Conservation (phyloP, 2,329 filamentous ascomycete species). For the Rhexocercosporidium sp. region DNA sequence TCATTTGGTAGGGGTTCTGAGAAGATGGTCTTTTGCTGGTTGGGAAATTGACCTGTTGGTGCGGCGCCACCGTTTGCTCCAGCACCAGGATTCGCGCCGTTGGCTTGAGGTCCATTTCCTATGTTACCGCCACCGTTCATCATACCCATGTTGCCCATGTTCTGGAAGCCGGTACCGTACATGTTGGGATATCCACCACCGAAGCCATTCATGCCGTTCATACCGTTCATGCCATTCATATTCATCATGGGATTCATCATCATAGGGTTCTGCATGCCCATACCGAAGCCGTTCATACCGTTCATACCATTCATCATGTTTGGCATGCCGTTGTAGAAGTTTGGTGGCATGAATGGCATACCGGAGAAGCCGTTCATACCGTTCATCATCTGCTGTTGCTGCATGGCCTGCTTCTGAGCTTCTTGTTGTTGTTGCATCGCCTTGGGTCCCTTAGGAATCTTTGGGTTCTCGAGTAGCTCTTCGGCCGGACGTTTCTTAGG, state of each 20-base stretch:
- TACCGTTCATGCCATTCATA: constrained; percentile 39
- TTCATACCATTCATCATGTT: constrained; percentile 24
- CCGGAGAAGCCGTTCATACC: constrained; percentile 43
- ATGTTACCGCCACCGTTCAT: constrained; percentile 18
- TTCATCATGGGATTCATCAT: constrained; percentile 38
- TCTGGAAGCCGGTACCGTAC: constrained; percentile 37
- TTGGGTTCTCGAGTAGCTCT: constrained; percentile 67
- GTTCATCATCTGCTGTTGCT: constrained; percentile 55
- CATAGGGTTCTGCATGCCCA: constrained; percentile 47
- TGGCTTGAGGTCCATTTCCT: constrained; percentile 2
- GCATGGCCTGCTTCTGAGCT: constrained; percentile 46
- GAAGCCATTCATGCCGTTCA: constrained; percentile 48
- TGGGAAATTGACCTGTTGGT: constrained; percentile 51
- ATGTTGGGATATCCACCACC: constrained; percentile 16
- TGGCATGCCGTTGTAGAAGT: constrained; percentile 43
- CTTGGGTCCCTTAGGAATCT: constrained; percentile 68
- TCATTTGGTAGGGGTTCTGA: constrained; percentile 61
- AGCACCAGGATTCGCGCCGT: not conserved
- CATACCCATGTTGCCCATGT: constrained; percentile 46
- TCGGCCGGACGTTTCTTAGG: constrained; percentile 85
- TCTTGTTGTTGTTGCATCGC: constrained; percentile 62
- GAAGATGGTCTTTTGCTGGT: constrained; percentile 57
- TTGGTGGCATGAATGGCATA: constrained; percentile 43
- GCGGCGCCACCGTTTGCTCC: constrained; percentile 36
- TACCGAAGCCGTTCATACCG: constrained; percentile 13